phyloP scores from a whole-genome alignment of 768 basidiomycete species.

The Myochromella boudieri region DNA sequence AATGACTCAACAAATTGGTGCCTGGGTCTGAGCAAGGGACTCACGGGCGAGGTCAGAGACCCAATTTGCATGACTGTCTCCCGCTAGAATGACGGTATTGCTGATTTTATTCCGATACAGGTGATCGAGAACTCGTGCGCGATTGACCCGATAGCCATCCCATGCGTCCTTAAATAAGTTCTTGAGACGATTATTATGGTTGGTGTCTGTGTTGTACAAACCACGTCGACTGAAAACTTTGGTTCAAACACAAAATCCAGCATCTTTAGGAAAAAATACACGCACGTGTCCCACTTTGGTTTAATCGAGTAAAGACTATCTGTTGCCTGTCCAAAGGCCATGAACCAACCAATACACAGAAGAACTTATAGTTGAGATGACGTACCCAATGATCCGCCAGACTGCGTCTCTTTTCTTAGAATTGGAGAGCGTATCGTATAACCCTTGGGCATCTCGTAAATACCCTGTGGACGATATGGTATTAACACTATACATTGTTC shows the following conservation, averaged over 20 bases:
- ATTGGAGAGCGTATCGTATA: conserved; percentile 43
- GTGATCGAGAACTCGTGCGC: conserved; percentile 49
- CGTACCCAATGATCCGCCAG: conserved; percentile 55
- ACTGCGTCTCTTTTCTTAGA: conserved; percentile 46
- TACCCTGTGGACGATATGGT: neutral
- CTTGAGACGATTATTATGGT: neutral
- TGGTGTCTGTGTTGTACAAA: too few relatives aligned
- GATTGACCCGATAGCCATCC: conserved; percentile 61
- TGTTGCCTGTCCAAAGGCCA: conserved; percentile 41
- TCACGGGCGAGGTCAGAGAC: conserved; percentile 55
- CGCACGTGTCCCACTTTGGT: conserved; percentile 36
- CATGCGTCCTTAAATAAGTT: conserved; percentile 43
- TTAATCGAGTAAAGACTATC: conserved; percentile 53
- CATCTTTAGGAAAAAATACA: conserved; percentile 4
- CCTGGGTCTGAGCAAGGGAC: conserved; percentile 16
- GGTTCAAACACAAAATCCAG: neutral
- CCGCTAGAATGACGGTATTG: conserved; percentile 59
- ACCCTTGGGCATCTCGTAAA: conserved; percentile 33
- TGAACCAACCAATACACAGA: too few relatives aligned
- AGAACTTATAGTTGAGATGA: too few relatives aligned
- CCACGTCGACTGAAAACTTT: neutral
- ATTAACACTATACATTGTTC: conserved; percentile 41
- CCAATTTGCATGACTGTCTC: conserved; percentile 65
- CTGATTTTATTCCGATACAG: conserved; percentile 49
- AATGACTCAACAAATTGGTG: neutral